Base-by-base conservation (phyloP, 805 yeast species). In the Myxozyma vanderwaltii region DNA sequence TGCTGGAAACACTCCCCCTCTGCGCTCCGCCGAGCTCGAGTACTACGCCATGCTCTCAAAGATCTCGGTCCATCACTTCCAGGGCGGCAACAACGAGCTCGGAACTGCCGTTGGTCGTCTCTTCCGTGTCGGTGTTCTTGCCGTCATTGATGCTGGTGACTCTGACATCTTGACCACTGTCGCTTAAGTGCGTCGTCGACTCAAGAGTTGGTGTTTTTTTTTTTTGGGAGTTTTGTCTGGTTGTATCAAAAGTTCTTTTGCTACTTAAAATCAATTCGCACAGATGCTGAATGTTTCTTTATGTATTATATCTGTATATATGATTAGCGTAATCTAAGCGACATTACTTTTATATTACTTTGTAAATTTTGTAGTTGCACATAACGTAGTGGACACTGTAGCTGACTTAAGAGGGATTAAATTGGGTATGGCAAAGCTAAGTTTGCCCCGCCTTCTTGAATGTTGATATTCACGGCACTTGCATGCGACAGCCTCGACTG, bases 31-130 rank as follows among this genome's bases (percentile, higher is more conserved):
- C 73, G 99, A 94, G 87, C 86, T 94, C 80, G 99, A 94, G 86
- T 94, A 94, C 88, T 94, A 94, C 90, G 97, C 98, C 77, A 92
- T 94, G 99, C 88, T 94, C 80, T 88, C 98, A 79, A 92, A 91
- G 89, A 89, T 97, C 79, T 85, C 84, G 76, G 82, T 81, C 68
- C 91, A 92, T 94, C 95, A 91, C 91, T 94, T 91, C 96, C 58
- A 52, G 51, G 63, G 65, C 44, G 62, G 61, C 53, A 64, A 64
- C 63, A 64, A 65, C 60, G 68, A 64, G 57, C 67, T 64, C 46
- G 68, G 70, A 24, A 94, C 99, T 74, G 96, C 97, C 74, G 92
- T 97, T 83, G 99, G 99, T 91, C 92, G 89, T 82, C 90, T 94
- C 77, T 94, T 94, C 97, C 90, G 97, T 85, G 98, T 94, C 74